These are phyloP conservation scores for Monosporascus ibericus DNA, from an alignment of 2,329 filamentous ascomycete species.

Conservation along the genomic window DNA sequence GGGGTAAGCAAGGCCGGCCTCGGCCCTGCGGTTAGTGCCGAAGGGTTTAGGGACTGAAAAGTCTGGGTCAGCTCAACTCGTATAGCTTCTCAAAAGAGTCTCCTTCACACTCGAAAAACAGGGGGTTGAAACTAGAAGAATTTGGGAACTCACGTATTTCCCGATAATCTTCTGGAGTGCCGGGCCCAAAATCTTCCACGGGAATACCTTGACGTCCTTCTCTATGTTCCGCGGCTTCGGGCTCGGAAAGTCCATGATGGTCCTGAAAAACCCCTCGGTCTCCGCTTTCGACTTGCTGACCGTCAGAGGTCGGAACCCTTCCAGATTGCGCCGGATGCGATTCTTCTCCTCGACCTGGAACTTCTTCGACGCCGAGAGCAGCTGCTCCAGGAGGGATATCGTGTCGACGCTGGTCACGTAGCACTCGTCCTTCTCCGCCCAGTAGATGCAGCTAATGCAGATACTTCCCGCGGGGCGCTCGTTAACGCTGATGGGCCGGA, in stretches of 20 bases:
- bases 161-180: slow-evolving; percentile 97
- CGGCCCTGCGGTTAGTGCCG: slow-evolving; percentile 18
- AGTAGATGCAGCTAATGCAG: slow-evolving; percentile 96
- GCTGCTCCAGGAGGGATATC: slow-evolving; percentile 86
- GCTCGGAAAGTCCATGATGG: slow-evolving; percentile 95
- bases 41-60: slow-evolving; percentile 22
- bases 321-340: slow-evolving; percentile 88
- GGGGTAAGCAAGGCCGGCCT: slow-evolving; percentile 24
- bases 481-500: slow-evolving; percentile 71
- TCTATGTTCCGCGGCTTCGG: slow-evolving; percentile 97
- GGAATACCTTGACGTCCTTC: slow-evolving; percentile 98
- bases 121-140: background rate
- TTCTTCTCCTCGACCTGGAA: slow-evolving; percentile 99
- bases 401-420: slow-evolving; percentile 97
- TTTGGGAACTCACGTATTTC: slow-evolving; percentile 60
- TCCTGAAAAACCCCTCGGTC: slow-evolving; percentile 96
- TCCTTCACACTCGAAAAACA: background rate
- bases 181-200: slow-evolving; percentile 82
- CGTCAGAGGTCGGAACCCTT: slow-evolving; percentile 86
- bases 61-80: background rate
- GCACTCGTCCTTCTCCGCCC: slow-evolving; percentile 85
- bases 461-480: slow-evolving; percentile 79
- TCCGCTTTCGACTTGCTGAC: slow-evolving; percentile 90
- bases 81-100: no score
- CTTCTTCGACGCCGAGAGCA: slow-evolving; percentile 67